These are phyloP conservation scores for Aureobasidium leucospermi DNA, from an alignment of 2,329 filamentous ascomycete species.

Conservation along the genomic window DNA sequence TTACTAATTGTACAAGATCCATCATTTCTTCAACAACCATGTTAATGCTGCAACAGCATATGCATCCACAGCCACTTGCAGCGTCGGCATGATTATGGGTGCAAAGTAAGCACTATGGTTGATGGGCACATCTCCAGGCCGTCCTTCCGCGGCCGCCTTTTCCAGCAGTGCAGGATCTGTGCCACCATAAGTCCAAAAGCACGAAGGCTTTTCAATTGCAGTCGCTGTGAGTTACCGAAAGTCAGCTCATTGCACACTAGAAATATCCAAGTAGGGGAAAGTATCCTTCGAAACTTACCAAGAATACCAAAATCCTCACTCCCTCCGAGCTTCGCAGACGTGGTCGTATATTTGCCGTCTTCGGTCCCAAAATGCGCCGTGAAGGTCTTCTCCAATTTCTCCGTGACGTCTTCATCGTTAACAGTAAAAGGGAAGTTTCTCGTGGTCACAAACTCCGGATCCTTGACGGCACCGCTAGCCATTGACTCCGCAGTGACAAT, in stretches of 20 bases:
- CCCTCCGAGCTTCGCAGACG: constrained; percentile 37
- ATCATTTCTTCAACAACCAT: constrained; percentile 21
- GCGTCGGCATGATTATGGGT: constrained; percentile 51
- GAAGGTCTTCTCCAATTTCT: constrained; percentile 39
- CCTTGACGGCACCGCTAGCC: constrained; percentile 39
- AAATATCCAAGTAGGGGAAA: background rate
- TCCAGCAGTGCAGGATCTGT: constrained; percentile 46
- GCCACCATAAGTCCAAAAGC: constrained; percentile 51
- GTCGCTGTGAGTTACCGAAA: constrained; percentile 28
- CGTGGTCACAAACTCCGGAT: constrained; percentile 38
- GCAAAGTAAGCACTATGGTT: constrained; percentile 56
- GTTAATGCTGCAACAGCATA: constrained; percentile 30
- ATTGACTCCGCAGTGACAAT: constrained; percentile 50
- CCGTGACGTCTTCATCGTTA: constrained; percentile 43
- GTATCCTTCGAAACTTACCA: constrained; percentile 28
- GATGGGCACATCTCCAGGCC: constrained; percentile 42
- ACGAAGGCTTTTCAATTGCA: constrained; percentile 39
- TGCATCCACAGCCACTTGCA: constrained; percentile 41
- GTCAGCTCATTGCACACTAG: constrained; percentile 1
- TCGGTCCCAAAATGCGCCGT: constrained; percentile 36
- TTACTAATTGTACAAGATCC: background rate
- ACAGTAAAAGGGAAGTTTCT: constrained; percentile 42
- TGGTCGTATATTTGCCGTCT: constrained; percentile 28
- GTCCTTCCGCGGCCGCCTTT: constrained; percentile 38
- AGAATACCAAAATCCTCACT: constrained; percentile 55